Percentiles rank a stretch among this genome's conserved stretches.
phyloP scores from a whole-genome alignment of 179 eudicot genomes.

The Beta macrorhiza region DNA sequence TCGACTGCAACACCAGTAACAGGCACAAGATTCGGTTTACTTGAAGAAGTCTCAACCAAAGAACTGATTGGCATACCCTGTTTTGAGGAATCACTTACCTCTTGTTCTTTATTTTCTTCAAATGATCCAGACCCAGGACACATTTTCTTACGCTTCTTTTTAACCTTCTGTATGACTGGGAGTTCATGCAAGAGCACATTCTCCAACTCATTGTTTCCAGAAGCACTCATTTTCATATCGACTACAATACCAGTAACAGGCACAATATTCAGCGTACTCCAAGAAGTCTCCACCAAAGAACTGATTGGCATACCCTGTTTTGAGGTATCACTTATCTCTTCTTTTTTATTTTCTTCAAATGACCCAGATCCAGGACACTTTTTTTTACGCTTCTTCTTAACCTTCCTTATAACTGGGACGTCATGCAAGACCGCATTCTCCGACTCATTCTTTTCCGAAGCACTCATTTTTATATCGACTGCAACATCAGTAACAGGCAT shows the following conservation, averaged over 20 bases:
- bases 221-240: background rate
- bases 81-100: conserved; percentile 12
- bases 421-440: conserved; percentile 16
- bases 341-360: background rate
- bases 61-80: conserved; percentile 23
- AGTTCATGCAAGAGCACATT: background rate
- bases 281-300: conserved; percentile 5
- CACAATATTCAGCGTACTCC: background rate
- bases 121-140: background rate
- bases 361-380: background rate
- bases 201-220: background rate
- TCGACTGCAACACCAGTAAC: conserved; percentile 6
- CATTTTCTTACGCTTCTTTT: background rate
- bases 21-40: conserved; percentile 15
- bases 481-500: background rate
- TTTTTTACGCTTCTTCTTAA: conserved; percentile 7
- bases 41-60: conserved; percentile 18
- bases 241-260: background rate
- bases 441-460: background rate
- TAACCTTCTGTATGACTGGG: conserved; percentile 7
- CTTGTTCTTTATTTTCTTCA: background rate
- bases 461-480: conserved; percentile 1
- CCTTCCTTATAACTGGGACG: conserved; percentile 2
- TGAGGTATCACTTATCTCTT: background rate
- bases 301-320: background rate